Percentiles rank a stretch among this genome's conserved stretches.
Evolutionary conservation across 1,284 basidiomycete genomes (phyloP).

Genomic region (Schizophyllum amplum): DNA sequence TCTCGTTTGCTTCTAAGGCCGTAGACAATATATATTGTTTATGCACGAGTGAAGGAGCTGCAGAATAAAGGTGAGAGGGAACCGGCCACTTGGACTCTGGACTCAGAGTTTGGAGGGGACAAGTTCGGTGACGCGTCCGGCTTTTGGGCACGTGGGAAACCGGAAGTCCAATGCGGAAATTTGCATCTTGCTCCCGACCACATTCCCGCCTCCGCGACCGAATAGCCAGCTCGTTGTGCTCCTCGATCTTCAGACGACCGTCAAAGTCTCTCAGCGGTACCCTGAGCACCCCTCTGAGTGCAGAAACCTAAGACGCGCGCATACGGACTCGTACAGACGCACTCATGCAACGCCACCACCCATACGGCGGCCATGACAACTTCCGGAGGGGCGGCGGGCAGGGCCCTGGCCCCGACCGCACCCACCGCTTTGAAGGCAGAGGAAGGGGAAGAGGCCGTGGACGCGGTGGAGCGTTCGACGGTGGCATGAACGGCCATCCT

Average conservation of each 20-base stretch:
- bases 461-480: slow-evolving; percentile 42
- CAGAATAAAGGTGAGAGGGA: no score
- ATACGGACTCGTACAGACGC: not conserved
- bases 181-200: not conserved
- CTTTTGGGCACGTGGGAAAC: no score
- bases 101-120: no score
- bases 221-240: not conserved
- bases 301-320: not conserved
- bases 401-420: slow-evolving; percentile 62
- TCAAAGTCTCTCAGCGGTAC: not conserved
- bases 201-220: not conserved
- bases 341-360: slow-evolving; percentile 49
- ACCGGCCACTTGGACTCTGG: no score
- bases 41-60: not conserved
- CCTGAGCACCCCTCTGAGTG: not conserved
- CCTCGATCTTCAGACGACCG: not conserved
- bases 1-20: not conserved
- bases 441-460: slow-evolving; percentile 61
- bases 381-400: slow-evolving; percentile 63
- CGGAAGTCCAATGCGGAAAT: not conserved
- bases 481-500: slow-evolving; percentile 31
- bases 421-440: slow-evolving; percentile 55
- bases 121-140: no score
- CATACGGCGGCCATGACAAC: slow-evolving; percentile 60
- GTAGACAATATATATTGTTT: not conserved